These are phyloP conservation scores for Candida argentea DNA, from an alignment of 805 yeast genomes.

Conservation along the genomic window DNA sequence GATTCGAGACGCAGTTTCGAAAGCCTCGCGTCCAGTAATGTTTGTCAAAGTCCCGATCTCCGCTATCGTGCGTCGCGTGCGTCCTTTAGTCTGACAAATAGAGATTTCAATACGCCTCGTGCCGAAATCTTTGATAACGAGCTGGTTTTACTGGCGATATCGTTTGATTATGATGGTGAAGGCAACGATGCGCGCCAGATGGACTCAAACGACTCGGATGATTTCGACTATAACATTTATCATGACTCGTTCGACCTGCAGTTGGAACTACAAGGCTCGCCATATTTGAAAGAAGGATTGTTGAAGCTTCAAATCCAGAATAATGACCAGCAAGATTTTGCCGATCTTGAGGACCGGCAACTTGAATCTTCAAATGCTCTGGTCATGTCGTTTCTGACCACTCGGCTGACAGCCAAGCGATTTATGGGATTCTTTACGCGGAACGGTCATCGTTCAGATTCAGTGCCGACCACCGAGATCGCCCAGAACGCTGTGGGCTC, in stretches of 20 bases:
- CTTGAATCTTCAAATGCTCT: slow-evolving; percentile 10
- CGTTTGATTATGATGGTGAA: no score
- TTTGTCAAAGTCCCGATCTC: no score
- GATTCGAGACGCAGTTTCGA: no score
- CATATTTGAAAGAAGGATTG: slow-evolving; percentile 70
- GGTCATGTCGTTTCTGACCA: slow-evolving; percentile 4
- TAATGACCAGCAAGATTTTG: slow-evolving; percentile 27
- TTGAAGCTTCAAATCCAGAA: slow-evolving; percentile 32
- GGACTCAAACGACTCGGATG: slow-evolving; percentile 18
- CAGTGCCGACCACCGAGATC: slow-evolving; percentile 2
- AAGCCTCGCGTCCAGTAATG: no score
- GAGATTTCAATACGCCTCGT: no score
- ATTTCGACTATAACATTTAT: slow-evolving; percentile 29
- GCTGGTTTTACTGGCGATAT: no score
- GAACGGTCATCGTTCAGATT: not conserved
- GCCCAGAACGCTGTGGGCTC: slow-evolving; percentile 6
- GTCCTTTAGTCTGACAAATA: no score
- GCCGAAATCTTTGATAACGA: no score
- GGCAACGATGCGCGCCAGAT: no score
- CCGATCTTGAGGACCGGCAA: slow-evolving; percentile 3
- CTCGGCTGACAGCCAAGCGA: slow-evolving; percentile 8
- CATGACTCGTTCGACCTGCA: slow-evolving; percentile 47
- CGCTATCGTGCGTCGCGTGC: no score
- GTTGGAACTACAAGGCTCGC: slow-evolving; percentile 61
- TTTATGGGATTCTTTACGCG: slow-evolving; percentile 19